A percentile compares a stretch with the other conserved stretches of the same genome.
phyloP scores from a whole-genome alignment of 2,329 filamentous ascomycete species.

The Monascus ruber region DNA sequence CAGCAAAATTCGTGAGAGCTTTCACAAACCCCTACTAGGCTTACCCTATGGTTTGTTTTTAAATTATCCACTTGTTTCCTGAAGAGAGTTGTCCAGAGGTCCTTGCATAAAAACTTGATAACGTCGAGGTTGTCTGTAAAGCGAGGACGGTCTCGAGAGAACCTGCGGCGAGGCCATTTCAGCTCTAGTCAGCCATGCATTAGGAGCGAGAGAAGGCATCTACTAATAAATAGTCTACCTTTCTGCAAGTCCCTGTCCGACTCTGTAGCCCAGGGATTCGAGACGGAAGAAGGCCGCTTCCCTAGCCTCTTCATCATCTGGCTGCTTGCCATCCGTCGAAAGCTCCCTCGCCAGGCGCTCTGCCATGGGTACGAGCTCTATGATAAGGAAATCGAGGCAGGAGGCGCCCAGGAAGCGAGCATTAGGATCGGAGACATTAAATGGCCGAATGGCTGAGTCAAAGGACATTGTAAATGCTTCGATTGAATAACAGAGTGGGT shows the following conservation, averaged over 20 bases:
- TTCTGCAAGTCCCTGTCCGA: constrained; percentile 85
- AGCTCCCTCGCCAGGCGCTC: constrained; percentile 73
- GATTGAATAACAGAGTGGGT: too few species aligned
- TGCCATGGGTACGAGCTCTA: constrained; percentile 90
- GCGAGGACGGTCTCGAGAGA: constrained; percentile 58
- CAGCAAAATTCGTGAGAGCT: background rate
- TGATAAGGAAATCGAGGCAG: constrained; percentile 86
- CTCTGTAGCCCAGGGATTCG: constrained; percentile 77
- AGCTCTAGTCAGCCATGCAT: background rate
- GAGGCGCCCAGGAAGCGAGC: constrained; percentile 71
- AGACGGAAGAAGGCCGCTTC: constrained; percentile 79
- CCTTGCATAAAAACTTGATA: constrained; percentile 98
- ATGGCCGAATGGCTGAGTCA: constrained; percentile 56
- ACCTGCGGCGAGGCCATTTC: constrained; percentile 13
- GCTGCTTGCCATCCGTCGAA: constrained; percentile 14
- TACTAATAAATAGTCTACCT: constrained; percentile 45
- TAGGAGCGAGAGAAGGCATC: background rate
- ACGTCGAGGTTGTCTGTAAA: constrained; percentile 88
- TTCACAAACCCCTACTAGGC: constrained; percentile 11
- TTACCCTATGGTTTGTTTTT: constrained; percentile 88
- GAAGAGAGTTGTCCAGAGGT: constrained; percentile 89
- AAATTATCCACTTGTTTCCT: constrained; percentile 97
- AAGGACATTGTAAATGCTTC: constrained; percentile 51
- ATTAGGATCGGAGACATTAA: constrained; percentile 60
- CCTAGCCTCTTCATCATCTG: constrained; percentile 57